Evolutionary conservation across 352 stramenopile genomes (phyloP).

Genomic region (Thalassiosira hispida): DNA sequence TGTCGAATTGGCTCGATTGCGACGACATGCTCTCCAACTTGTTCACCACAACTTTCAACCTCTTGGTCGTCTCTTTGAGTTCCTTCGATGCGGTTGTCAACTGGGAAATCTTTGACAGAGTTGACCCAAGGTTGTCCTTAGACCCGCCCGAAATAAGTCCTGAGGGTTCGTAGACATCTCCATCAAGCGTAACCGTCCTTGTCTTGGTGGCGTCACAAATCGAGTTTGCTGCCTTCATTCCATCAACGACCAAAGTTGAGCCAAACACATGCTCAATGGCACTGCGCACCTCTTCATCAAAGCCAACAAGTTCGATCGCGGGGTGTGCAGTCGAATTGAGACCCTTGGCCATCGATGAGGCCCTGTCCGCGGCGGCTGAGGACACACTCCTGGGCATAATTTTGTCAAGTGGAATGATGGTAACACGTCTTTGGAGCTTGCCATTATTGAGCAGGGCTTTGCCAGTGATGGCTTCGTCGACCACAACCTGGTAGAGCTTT

Average conservation of each 20-base stretch:
- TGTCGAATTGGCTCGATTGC: slow-evolving; percentile 74
- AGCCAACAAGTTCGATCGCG: slow-evolving; percentile 96
- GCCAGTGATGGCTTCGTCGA: slow-evolving; percentile 97
- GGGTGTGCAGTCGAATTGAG: slow-evolving; percentile 91
- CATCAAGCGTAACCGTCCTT: slow-evolving; percentile 96
- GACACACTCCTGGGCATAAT: slow-evolving; percentile 88
- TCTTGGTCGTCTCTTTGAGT: slow-evolving; percentile 56
- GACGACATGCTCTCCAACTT: slow-evolving; percentile 67
- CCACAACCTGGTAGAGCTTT: slow-evolving; percentile 98
- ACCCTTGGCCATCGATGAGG: slow-evolving; percentile 88
- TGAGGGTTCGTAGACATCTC: slow-evolving; percentile 97
- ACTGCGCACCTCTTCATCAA: slow-evolving; percentile 92
- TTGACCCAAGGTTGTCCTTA: slow-evolving; percentile 76
- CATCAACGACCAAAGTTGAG: slow-evolving; percentile 97
- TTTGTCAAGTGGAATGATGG: slow-evolving; percentile 98
- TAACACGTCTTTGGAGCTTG: slow-evolving; percentile 94
- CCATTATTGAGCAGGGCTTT: slow-evolving; percentile 98
- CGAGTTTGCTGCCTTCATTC: slow-evolving; percentile 90
- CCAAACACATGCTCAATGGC: slow-evolving; percentile 99
- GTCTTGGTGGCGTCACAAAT: slow-evolving; percentile 91
- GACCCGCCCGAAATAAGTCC: slow-evolving; percentile 92
- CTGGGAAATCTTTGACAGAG: slow-evolving; percentile 74
- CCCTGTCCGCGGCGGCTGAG: slow-evolving; percentile 64
- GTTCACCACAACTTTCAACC: slow-evolving; percentile 54
- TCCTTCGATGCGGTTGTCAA: slow-evolving; percentile 66